These are phyloP conservation scores for Dillenia turbinata DNA, from an alignment of 164 flowering plant species.

Conservation along the genomic window DNA sequence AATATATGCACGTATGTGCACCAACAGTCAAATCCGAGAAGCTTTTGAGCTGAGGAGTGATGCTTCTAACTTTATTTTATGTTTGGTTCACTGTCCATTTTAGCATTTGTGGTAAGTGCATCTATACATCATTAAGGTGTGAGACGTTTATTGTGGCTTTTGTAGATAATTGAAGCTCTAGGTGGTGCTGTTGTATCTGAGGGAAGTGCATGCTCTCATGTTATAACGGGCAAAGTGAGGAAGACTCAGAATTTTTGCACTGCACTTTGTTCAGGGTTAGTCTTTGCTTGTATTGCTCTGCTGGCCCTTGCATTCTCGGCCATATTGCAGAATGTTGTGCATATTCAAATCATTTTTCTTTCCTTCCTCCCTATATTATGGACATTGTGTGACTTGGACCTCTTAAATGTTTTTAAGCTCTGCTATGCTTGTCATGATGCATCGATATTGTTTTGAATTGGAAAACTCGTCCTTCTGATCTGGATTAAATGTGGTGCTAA, in stretches of 20 bases:
- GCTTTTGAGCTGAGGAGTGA: too few species aligned
- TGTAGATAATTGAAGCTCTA: slow-evolving; percentile 67
- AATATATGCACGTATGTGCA: too few species aligned
- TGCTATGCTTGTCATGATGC: neutral
- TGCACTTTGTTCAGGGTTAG: slow-evolving; percentile 89
- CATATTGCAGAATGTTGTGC: neutral
- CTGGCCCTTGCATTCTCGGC: neutral
- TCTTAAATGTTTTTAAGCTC: neutral
- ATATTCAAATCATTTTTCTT: neutral
- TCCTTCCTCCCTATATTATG: neutral
- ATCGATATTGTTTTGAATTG: too few species aligned
- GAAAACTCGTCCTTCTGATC: too few species aligned
- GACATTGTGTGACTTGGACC: too few species aligned
- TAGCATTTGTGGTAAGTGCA: neutral
- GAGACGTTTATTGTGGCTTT: slow-evolving; percentile 9
- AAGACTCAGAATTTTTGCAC: slow-evolving; percentile 77
- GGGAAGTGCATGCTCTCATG: slow-evolving; percentile 69
- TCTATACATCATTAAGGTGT: neutral
- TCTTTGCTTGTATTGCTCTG: slow-evolving; percentile 1
- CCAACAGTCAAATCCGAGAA: too few species aligned
- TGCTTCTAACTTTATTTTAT: neutral
- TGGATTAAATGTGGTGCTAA: too few species aligned
- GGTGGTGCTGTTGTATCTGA: slow-evolving; percentile 62
- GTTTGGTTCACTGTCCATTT: neutral
- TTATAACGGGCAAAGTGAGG: slow-evolving; percentile 75